Evolutionary conservation across 2,329 filamentous ascomycete genomes (phyloP), one percentile per base, ranked within the genome.

Genomic region (Penicillium aurantiogriseum): DNA sequence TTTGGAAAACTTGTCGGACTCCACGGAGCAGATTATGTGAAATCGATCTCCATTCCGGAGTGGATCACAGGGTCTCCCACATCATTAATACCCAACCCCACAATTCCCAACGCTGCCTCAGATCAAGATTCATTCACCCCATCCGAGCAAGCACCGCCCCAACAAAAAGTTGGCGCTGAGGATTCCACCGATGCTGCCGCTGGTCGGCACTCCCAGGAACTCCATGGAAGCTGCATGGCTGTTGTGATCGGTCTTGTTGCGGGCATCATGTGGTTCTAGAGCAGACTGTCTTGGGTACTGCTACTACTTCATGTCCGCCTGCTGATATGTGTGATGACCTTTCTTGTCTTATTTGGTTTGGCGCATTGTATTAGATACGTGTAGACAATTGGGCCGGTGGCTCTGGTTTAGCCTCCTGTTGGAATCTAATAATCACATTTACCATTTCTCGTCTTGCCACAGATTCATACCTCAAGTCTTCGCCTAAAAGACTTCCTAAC

Each of bases 181-280:
- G 58, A 67, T 51, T 58, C 66, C 19, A 66, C 67, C 17, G 67
- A 65, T 46, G 62, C 63, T 46, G 70, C 56, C 6, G 54, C 64
- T 43, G 57, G 67, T 40, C 63, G 58, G 46, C 63, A 67, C 39
- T 63, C 72, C 6, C 61, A 65, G 29, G 63, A 71, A 31, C 61
- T 71, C 43, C 69, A 67, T 36, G 71, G 71, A 15, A 74, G 72
- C 56, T 74, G 69, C 27, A 74, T 74, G 72, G 72, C 72, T 31
- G 68, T 74, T 43, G 71, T 74, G 29, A 71, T 74, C 21, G 71
- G 71, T 29, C 57, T 74, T 33, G 69, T 74, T 7, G 71, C 58
- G 5, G 72, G 72, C n/a, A 71, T 74, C 21, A 69, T 73, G 61
- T 74, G 72, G 72, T 74, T 74, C 52, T 74, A 64, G 35, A 3